A percentile compares a stretch with the other conserved stretches of the same genome.
phyloP scores from a whole-genome alignment of 768 basidiomycete species.

The Pisolithus sp. region DNA sequence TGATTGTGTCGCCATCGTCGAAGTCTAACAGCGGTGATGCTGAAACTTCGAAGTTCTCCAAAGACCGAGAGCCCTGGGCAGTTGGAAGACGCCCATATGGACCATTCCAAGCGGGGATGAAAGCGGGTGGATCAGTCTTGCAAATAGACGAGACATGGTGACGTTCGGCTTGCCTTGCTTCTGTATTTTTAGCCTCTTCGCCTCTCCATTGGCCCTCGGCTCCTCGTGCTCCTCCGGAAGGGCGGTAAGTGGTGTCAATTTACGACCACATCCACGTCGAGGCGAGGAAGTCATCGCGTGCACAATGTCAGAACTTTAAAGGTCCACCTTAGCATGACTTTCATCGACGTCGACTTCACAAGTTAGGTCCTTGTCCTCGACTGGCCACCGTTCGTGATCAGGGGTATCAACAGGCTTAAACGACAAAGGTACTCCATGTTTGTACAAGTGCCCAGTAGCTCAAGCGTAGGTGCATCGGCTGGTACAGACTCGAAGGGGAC shows the following conservation, averaged over 20 bases:
- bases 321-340: slow-evolving; percentile 5
- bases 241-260: slow-evolving; percentile 13
- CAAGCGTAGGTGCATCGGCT: slow-evolving; percentile 21
- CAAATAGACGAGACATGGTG: slow-evolving; percentile 7
- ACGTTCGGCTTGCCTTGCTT: slow-evolving; percentile 14
- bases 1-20: no score
- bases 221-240: slow-evolving; percentile 24
- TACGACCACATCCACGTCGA: slow-evolving; percentile 5
- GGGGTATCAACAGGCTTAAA: no score
- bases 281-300: slow-evolving; percentile 6
- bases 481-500: slow-evolving; percentile 19
- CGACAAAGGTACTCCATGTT: no score
- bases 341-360: no score
- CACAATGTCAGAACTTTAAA: slow-evolving; percentile 23
- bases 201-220: slow-evolving; percentile 6
- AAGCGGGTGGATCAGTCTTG: not conserved
- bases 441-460: not conserved
- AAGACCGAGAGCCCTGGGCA: slow-evolving; percentile 12
- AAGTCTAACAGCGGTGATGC: slow-evolving; percentile 18
- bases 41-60: slow-evolving; percentile 23
- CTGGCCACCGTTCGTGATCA: no score
- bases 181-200: slow-evolving; percentile 3
- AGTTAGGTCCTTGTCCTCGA: no score
- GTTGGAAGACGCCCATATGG: not conserved
- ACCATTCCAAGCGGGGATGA: not conserved